A percentile compares a stretch with the other conserved stretches of the same genome.
Evolutionary conservation across 108 stramenopile species (phyloP).

Genomic region (Parietichytrium sp.): DNA sequence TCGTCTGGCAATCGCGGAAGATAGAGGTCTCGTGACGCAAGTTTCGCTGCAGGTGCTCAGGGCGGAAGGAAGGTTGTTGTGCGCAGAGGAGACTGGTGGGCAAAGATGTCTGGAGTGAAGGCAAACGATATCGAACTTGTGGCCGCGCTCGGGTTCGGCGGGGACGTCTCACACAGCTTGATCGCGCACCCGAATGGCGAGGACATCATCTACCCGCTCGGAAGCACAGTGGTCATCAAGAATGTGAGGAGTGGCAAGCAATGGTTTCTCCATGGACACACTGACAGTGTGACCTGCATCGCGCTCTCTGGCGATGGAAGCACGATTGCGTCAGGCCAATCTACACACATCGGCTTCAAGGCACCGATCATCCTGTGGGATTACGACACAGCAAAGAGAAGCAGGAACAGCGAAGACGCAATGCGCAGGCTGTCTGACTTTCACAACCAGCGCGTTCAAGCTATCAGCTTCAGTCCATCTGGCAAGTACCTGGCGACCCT

Average conservation of each 20-base stretch:
- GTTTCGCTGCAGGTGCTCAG: too few relatives aligned
- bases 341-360: slow-evolving; percentile 54
- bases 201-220: slow-evolving; percentile 55
- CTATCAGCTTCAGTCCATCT: slow-evolving; percentile 65
- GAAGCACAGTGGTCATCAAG: slow-evolving; percentile 53
- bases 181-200: slow-evolving; percentile 42
- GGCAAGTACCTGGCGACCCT: slow-evolving; percentile 66
- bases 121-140: slow-evolving; percentile 10
- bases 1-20: too few relatives aligned
- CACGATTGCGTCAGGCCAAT: slow-evolving; percentile 73
- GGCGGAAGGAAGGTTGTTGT: too few relatives aligned
- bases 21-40: too few relatives aligned
- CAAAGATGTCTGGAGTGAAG: too few relatives aligned
- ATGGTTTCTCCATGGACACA: slow-evolving; percentile 74
- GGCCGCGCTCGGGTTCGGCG: slow-evolving; percentile 26
- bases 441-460: slow-evolving; percentile 73
- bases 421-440: slow-evolving; percentile 68
- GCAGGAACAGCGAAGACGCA: slow-evolving; percentile 45
- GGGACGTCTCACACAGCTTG: slow-evolving; percentile 17
- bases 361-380: slow-evolving; percentile 77
- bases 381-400: slow-evolving; percentile 56
- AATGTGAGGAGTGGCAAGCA: slow-evolving; percentile 51
- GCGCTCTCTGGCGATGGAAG: slow-evolving; percentile 69
- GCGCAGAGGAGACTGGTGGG: too few relatives aligned
- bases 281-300: slow-evolving; percentile 68